A percentile compares a stretch with the other conserved stretches of the same genome.
These are phyloP conservation scores for Gnetum montanum DNA, from an alignment of 75 land plant species.

Conservation along the genomic window DNA sequence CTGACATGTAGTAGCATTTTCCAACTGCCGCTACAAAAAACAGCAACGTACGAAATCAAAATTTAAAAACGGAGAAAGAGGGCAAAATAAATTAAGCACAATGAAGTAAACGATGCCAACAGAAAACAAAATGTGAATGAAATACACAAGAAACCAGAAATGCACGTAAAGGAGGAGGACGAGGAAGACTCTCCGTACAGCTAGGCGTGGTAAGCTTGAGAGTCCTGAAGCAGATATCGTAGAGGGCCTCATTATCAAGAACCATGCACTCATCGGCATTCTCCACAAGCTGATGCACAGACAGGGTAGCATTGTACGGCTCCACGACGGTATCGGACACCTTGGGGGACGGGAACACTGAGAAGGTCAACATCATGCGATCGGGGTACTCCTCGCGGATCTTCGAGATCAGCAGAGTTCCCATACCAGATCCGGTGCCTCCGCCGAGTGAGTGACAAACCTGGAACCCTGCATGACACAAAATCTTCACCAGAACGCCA, in stretches of 20 bases:
- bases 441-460: constrained; percentile 69
- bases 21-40: no score
- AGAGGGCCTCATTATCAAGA: constrained; percentile 32
- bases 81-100: no score
- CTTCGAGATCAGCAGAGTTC: constrained; percentile 48
- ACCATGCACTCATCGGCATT: constrained; percentile 80
- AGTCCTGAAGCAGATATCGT: constrained; percentile 65
- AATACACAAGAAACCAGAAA: no score
- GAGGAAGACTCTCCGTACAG: constrained; percentile 23
- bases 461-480: constrained; percentile 35
- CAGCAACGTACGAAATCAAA: no score
- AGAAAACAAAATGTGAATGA: no score
- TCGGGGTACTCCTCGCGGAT: constrained; percentile 58
- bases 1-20: no score
- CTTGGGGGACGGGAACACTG: constrained; percentile 70
- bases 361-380: constrained; percentile 69
- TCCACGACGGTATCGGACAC: constrained; percentile 69
- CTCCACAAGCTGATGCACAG: constrained; percentile 56
- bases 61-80: no score
- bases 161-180: neutral
- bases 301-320: constrained; percentile 26
- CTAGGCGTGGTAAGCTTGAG: constrained; percentile 67
- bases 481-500: neutral
- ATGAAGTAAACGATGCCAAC: no score
- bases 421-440: constrained; percentile 68